Conservation (phyloP, 2,329 filamentous ascomycete genomes). For the Calonectria hongkongensis region DNA sequence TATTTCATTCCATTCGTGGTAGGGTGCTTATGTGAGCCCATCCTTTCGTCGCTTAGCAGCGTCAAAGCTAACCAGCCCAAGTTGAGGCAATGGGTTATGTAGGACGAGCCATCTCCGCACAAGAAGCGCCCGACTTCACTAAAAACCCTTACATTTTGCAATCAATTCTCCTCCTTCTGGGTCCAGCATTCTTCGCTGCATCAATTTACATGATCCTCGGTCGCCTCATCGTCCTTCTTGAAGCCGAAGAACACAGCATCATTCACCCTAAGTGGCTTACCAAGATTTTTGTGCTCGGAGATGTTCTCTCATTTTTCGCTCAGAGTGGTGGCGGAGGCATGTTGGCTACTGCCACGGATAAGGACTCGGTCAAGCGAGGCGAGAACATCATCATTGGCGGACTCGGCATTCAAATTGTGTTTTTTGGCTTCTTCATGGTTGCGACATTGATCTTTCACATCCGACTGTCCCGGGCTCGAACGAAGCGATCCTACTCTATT, state of each 20-base stretch:
- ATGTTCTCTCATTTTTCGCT: slow-evolving; percentile 13
- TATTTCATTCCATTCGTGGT: slow-evolving; percentile 13
- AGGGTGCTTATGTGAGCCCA: slow-evolving; percentile 16
- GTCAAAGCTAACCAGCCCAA: background rate
- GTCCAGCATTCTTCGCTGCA: background rate
- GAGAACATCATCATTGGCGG: slow-evolving; percentile 18
- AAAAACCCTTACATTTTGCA: slow-evolving; percentile 9
- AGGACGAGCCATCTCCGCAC: background rate
- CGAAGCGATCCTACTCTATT: slow-evolving; percentile 9
- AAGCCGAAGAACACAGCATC: slow-evolving; percentile 11
- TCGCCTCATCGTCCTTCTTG: slow-evolving; percentile 14
- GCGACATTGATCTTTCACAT: slow-evolving; percentile 12
- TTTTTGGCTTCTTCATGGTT: slow-evolving; percentile 16
- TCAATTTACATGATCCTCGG: slow-evolving; percentile 17
- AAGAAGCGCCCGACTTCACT: slow-evolving; percentile 10
- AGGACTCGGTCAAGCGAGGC: background rate
- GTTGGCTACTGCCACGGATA: background rate
- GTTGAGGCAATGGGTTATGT: slow-evolving; percentile 14
- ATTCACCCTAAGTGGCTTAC: slow-evolving; percentile 12
- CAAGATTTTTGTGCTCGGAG: slow-evolving; percentile 11
- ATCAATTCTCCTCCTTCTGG: slow-evolving; percentile 4
- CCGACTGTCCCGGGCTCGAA: background rate
- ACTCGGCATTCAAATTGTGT: slow-evolving; percentile 9
- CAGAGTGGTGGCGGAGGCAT: slow-evolving; percentile 10
- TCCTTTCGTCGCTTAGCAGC: background rate